Evolutionary conservation across 441 rosid species (phyloP).

Genomic region (Euphorbia corollata): DNA sequence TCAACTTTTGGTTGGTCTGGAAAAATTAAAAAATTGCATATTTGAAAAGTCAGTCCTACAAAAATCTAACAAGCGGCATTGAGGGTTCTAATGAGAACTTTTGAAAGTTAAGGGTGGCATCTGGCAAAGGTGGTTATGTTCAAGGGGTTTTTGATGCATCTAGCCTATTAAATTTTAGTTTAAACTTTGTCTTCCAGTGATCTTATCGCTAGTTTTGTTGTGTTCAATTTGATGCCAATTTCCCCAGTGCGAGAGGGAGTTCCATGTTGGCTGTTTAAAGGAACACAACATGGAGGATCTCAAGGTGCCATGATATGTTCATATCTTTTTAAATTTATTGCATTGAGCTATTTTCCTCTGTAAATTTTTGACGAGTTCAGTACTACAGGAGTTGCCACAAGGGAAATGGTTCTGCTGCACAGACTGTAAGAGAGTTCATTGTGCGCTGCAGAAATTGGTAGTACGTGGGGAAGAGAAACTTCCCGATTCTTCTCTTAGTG

Average conservation of each 20-base stretch:
- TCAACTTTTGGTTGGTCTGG: no score
- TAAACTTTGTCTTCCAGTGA: slow-evolving; percentile 7
- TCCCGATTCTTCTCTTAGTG: slow-evolving; percentile 42
- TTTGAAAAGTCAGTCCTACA: no score
- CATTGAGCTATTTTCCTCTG: background rate
- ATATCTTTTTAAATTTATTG: slow-evolving; percentile 1
- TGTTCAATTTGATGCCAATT: slow-evolving; percentile 15
- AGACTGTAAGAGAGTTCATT: slow-evolving; percentile 49
- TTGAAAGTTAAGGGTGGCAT: no score
- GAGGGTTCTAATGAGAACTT: no score
- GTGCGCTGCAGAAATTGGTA: slow-evolving; percentile 49
- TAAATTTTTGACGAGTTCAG: slow-evolving; percentile 16
- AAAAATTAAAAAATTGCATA: no score
- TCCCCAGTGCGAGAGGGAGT: slow-evolving; percentile 85
- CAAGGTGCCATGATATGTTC: slow-evolving; percentile 38
- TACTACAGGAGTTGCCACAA: slow-evolving; percentile 69
- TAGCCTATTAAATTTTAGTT: background rate
- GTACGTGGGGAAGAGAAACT: slow-evolving; percentile 65
- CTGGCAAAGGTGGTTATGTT: no score
- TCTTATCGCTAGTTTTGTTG: slow-evolving; percentile 14
- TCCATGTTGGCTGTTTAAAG: slow-evolving; percentile 85
- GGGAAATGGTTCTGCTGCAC: slow-evolving; percentile 81
- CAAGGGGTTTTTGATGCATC: no score
- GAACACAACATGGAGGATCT: slow-evolving; percentile 74
- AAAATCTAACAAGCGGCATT: no score